Conservation (phyloP, 202 grass and related monocot genomes). For the Digitaria exilis region DNA sequence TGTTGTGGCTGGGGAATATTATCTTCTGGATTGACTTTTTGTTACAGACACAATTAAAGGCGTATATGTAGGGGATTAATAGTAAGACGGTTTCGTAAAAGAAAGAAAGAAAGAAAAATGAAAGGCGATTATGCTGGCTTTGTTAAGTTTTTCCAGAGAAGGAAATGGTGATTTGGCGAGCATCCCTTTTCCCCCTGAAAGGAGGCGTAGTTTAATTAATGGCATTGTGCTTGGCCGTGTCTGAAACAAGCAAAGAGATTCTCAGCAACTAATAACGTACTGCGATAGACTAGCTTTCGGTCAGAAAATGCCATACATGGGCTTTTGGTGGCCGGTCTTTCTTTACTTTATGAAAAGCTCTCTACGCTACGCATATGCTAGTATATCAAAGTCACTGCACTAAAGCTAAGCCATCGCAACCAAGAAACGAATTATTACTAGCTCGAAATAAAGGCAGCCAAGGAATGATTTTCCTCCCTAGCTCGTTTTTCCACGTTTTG, state of each 20-base stretch:
- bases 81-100: background rate
- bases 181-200: background rate
- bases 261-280: background rate
- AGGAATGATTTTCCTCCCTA: background rate
- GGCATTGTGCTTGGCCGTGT: background rate
- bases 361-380: too few relatives aligned
- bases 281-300: slow-evolving; percentile 28
- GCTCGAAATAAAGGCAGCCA: background rate
- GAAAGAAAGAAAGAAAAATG: background rate
- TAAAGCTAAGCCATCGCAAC: slow-evolving; percentile 17
- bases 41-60: background rate
- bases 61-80: background rate
- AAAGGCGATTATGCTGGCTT: background rate
- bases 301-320: slow-evolving; percentile 48
- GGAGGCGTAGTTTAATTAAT: background rate
- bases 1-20: background rate
- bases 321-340: slow-evolving; percentile 34
- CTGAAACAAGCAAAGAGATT: slow-evolving; percentile 20
- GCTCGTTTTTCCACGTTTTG: background rate
- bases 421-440: slow-evolving; percentile 17
- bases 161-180: background rate
- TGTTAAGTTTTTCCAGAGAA: background rate
- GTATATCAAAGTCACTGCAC: background rate
- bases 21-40: too few relatives aligned
- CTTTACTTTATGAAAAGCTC: slow-evolving; percentile 40